A percentile compares a stretch with the other conserved stretches of the same genome.
phyloP scores from a whole-genome alignment of 306 rosid genomes.

The Arachis hypogaea region DNA sequence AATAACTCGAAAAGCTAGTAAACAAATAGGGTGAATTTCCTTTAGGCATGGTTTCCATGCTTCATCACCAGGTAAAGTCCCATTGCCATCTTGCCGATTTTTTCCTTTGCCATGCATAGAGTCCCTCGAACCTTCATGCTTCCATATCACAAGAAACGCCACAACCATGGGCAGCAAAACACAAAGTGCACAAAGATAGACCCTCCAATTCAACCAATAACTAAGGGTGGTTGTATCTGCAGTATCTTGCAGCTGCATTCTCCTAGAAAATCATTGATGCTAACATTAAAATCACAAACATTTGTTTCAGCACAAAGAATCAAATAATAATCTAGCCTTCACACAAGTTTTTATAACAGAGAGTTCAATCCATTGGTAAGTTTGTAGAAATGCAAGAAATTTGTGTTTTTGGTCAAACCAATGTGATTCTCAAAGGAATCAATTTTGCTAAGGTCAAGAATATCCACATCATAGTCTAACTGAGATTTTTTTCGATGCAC shows the following conservation, averaged over 20 bases:
- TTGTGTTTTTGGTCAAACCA: too few species aligned
- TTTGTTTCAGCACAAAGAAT: constrained; percentile 11
- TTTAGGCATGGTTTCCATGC: constrained; percentile 79
- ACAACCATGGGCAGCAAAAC: constrained; percentile 54
- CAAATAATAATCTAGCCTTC: constrained; percentile 23
- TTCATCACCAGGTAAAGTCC: constrained; percentile 47
- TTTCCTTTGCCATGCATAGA: constrained; percentile 45
- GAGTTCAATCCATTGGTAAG: constrained; percentile 3
- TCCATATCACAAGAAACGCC: constrained; percentile 55
- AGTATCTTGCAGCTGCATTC: constrained; percentile 56
- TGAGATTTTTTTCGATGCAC: too few species aligned
- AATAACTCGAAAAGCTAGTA: constrained; percentile 61
- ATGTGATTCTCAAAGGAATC: too few species aligned
- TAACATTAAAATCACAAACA: constrained; percentile 13
- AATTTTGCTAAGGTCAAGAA: too few species aligned
- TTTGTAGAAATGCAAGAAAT: background rate
- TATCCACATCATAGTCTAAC: too few species aligned
- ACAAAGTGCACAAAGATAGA: constrained; percentile 55
- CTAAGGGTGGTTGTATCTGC: constrained; percentile 55
- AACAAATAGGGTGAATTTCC: constrained; percentile 65
- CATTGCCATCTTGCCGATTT: constrained; percentile 41
- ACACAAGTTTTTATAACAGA: background rate
- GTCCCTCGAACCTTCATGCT: constrained; percentile 43
- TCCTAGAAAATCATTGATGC: constrained; percentile 38
- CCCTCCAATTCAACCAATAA: constrained; percentile 87